Base-by-base conservation (phyloP, 768 basidiomycete genomes). In the Russula abietina region DNA sequence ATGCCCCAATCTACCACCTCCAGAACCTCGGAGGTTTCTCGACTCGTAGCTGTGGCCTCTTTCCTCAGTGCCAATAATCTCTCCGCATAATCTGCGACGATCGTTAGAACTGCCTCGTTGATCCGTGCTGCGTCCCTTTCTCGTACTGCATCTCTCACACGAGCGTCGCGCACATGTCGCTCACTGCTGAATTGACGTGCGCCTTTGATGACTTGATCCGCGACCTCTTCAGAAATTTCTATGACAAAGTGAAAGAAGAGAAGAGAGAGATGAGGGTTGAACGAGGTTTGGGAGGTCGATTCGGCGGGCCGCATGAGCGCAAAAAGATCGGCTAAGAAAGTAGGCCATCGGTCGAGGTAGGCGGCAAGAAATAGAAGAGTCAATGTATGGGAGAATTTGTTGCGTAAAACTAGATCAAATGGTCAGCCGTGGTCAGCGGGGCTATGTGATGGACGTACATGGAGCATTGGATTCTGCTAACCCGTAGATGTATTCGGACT, bases 151-250 rank as follows among this genome's bases (percentile, higher is more conserved):
- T 98, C 95, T 51, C 97, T 79, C 53, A 98, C 87, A 53, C 85
- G 83, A 22, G 78, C 85, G 76, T 99, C 97, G 59, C 93, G 84
- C 50, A 81, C 78, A 71, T 93, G 87, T 53, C 97, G 83, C 54
- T 79, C 83, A 9, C 80, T 76, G 58, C 79, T 85, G 71, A 83
- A 93, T 48, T 83, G 73, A 55, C 95, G 80, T 16, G 94, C 95
- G 55, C 90, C 82, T 75, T 96, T 93, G 69, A 98, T 85, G 65
- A 93, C 84, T 70, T 92, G 89, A 76, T 99, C 97, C 55, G 93
- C 93, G n/a, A 98, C 90, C 74, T 99, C 97, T 14, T 91, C 90
- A 0, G 94, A 95, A 58, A 98, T 95, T 73, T 99, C 97, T 62
- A 90, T 85, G 49, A 99, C 80, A 68, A 98, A 80, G 70, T 91